Evolutionary conservation across 768 basidiomycete species (phyloP), one percentile per base, ranked within the genome.

Genomic region (Leccinum obscurum): DNA sequence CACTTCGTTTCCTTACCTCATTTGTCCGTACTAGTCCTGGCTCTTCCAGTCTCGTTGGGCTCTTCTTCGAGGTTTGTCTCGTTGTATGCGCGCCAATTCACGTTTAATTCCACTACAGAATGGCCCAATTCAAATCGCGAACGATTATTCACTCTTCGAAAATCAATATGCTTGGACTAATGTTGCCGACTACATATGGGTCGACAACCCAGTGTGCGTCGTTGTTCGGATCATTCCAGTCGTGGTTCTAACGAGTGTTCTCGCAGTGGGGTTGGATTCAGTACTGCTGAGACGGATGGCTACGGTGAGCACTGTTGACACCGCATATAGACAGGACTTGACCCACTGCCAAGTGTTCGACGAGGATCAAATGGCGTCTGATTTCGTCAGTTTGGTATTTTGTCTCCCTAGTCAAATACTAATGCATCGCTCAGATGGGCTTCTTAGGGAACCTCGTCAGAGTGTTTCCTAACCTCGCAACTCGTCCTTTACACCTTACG

Each of bases 381-480:
- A 81, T 59, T 81, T 80, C 50, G 77, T 80, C 60, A 64, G 85
- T 50, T 32, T n/a, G 0, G 52, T 32, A 6, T 13, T 5, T 49
- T n/a, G 17, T 17, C 15, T 35, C 26, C 13, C 37, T 48, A 5
- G 35, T 55, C 52, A 20, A 55, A 44, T 57, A 35, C 52, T 60
- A 26, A 66, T 50, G 39, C 48, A 5, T 51, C 15, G 28, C 7
- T 17, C 53, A 91, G 89, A 82, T 91, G 76, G 87, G 86, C 15
- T 91, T 91, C 70, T 70, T 92, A 49, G 73, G 71, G 28, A 91
- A 91, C 67, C 76, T 90, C 3, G 86, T 90, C 67, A 86, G 86
- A 64, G 85, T 90, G 10, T 92, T 92, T 72, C 90, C 90, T 17
- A 79, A 80, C 65, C 78, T 91, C 24, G 82, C 83, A 14, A 83